Evolutionary conservation across 2,329 filamentous ascomycete species (phyloP), one percentile per base, ranked within the genome.

Genomic region (Ascochyta viciae-villosae): DNA sequence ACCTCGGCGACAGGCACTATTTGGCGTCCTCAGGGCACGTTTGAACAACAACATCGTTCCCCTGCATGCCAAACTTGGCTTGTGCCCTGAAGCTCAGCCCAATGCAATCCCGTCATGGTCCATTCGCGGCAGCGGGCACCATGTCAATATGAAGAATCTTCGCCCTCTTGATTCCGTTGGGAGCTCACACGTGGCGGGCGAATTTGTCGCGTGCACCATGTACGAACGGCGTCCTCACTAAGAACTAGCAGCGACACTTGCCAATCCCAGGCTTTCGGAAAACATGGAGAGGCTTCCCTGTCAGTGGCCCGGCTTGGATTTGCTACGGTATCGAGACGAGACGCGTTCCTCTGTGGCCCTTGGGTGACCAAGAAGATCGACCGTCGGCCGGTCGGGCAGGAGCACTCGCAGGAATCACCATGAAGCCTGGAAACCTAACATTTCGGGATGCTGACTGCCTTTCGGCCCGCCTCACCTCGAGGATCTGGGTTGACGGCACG

Each of bases 381-480:
- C 15, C 8, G 39, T 42, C 31, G 22, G 33, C 26, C 16, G 37
- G 39, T 42, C 31, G 22, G 33, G 39, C 16, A 42, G 44, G 41
- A 40, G 22, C 10, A 19, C 44, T 49, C 22, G 6, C 6, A 29
- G 16, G 10, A 15, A n/a, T 27, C 26, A n/a, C 23, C 19, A 19
- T 19, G 19, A 31, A 27, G 8, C 22, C 22, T 34, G 9, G 19
- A 8, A 19, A 15, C 26, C 31, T 29, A 24, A 22, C 5, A 31
- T 24, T 19, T 33, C 22, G 37, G 41, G 37, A 10, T n/a, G 26
- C 27, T 3, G 13, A 29, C 9, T 47, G 38, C 38, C 43, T 47
- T 56, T 56, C 53, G 53, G 52, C 22, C 52, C 46, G 52, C 52
- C 40, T 41, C 34, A 31, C 27, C 45, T 37, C 23, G 31, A 35